Percentiles rank a stretch among this genome's conserved stretches.
These are phyloP conservation scores for Lentinula raphanica DNA, from an alignment of 768 basidiomycete genomes.

Conservation along the genomic window DNA sequence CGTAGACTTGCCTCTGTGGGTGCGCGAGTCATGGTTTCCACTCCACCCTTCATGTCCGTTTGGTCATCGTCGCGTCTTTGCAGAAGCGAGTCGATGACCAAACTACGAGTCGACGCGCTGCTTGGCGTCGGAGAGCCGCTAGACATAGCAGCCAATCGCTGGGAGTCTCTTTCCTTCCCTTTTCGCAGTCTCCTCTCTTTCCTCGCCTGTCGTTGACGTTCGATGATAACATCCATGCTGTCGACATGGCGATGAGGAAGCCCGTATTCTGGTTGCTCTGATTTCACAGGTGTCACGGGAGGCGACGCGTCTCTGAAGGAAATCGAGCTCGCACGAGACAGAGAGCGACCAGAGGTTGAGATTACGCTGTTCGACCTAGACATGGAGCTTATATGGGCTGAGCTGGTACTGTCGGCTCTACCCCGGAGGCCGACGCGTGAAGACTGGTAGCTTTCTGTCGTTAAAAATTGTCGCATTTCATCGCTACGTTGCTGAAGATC, in stretches of 20 bases:
- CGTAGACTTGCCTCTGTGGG: constrained; percentile 37
- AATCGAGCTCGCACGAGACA: constrained; percentile 40
- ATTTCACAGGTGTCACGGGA: constrained; percentile 58
- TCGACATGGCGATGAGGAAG: constrained; percentile 56
- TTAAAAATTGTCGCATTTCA: constrained; percentile 78
- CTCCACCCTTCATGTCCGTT: constrained; percentile 25
- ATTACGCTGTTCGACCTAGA: constrained; percentile 31
- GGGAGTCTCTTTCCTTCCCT: constrained; percentile 43
- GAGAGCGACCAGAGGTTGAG: constrained; percentile 35
- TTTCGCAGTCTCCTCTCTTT: constrained; percentile 46
- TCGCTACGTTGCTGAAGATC: constrained; percentile 67
- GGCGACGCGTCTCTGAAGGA: constrained; percentile 53
- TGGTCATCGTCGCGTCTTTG: constrained; percentile 53
- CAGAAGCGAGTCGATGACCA: constrained; percentile 45
- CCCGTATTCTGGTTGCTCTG: constrained; percentile 48
- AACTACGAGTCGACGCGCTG: constrained; percentile 39
- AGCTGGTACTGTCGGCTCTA: constrained; percentile 27
- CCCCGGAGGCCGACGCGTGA: constrained; percentile 40
- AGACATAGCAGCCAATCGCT: constrained; percentile 24
- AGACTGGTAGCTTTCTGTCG: constrained; percentile 42
- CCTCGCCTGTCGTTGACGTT: constrained; percentile 58
- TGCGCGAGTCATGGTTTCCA: constrained; percentile 23
- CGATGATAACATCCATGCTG: constrained; percentile 74
- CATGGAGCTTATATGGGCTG: constrained; percentile 28
- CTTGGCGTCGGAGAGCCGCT: constrained; percentile 46